These are phyloP conservation scores for Areca catechu DNA, from an alignment of 176 grass and related monocot species.

Conservation along the genomic window DNA sequence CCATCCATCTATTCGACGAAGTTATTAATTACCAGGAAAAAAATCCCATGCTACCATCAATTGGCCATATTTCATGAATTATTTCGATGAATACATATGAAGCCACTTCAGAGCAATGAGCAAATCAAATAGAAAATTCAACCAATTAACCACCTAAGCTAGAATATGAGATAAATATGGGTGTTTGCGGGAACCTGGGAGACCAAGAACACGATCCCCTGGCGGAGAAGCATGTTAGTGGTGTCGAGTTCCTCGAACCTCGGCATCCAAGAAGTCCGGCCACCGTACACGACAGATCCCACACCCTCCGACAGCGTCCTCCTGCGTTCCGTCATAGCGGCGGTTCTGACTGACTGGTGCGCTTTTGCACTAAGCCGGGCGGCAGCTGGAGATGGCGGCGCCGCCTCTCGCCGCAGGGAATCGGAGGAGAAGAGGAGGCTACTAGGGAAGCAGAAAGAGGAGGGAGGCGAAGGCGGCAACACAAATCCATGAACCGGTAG, in stretches of 20 bases:
- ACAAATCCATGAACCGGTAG: no score
- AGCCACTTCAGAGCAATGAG: no score
- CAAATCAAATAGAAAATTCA: no score
- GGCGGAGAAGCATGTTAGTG: slow-evolving; percentile 68
- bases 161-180: background rate
- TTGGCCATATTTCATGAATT: no score
- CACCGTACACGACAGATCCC: background rate
- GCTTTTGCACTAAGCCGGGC: background rate
- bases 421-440: background rate
- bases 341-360: background rate
- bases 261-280: slow-evolving; percentile 26
- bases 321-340: background rate
- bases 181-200: slow-evolving; percentile 34
- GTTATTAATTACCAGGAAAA: no score
- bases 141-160: background rate
- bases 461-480: no score
- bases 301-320: slow-evolving; percentile 7
- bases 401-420: background rate
- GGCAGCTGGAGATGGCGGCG: background rate
- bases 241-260: slow-evolving; percentile 56
- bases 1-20: no score
- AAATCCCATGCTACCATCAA: no score
- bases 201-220: slow-evolving; percentile 74
- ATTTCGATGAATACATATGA: no score
- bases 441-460: background rate